phyloP scores from a whole-genome alignment of 1,284 basidiomycete genomes.

The Leucocoprinus gongylophorus region DNA sequence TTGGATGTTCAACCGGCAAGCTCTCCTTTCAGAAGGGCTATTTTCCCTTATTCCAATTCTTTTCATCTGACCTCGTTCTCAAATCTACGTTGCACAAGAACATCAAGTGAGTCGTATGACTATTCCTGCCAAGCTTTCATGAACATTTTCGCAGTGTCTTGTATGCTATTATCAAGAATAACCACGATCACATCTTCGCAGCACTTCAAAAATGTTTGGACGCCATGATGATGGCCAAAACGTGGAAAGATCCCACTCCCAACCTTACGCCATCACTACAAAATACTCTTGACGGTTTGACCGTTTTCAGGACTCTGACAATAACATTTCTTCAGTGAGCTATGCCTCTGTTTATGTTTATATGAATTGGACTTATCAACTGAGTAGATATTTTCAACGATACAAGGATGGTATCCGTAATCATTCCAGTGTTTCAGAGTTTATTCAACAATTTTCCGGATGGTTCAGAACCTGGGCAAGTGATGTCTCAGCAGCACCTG shows the following conservation, averaged over 20 bases:
- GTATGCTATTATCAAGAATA: constrained; percentile 46
- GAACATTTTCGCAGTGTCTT: constrained; percentile 37
- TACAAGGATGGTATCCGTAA: constrained; percentile 48
- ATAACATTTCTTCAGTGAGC: constrained; percentile 50
- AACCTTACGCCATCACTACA: constrained; percentile 26
- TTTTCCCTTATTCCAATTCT: constrained; percentile 46
- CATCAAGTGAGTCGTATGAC: constrained; percentile 44
- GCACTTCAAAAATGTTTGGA: constrained; percentile 40
- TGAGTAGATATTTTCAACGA: constrained; percentile 46
- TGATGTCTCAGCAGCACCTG: constrained; percentile 24
- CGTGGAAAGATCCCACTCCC: constrained; percentile 36
- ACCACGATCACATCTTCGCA: constrained; percentile 39
- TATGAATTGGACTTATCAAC: constrained; percentile 30
- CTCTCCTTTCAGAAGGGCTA: constrained; percentile 59
- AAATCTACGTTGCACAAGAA: constrained; percentile 50
- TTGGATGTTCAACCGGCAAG: constrained; percentile 22
- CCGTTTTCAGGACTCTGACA: constrained; percentile 43
- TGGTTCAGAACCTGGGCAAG: constrained; percentile 45
- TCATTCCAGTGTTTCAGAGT: constrained; percentile 38
- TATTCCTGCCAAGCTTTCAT: not conserved
- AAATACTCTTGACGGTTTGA: constrained; percentile 42
- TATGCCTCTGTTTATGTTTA: constrained; percentile 39
- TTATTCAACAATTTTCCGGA: constrained; percentile 36
- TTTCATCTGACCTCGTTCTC: constrained; percentile 56
- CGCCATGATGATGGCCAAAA: constrained; percentile 28